Base-by-base conservation (phyloP, 2,329 filamentous ascomycete genomes). In the Macroventuria anomochaeta region DNA sequence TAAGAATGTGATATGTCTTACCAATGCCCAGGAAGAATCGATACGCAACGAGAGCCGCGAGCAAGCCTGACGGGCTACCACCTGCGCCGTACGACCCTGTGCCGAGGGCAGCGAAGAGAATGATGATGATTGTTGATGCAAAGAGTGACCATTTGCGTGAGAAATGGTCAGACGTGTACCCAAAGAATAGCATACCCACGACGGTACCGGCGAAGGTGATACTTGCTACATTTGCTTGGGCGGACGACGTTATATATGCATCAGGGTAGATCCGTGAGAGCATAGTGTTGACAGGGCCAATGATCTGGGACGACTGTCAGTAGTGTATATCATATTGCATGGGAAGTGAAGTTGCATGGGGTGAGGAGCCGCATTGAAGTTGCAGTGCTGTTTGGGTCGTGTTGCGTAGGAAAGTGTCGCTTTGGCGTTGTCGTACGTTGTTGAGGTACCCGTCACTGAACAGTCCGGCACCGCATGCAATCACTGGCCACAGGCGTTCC, bases 401-500 rank as follows among this genome's bases (percentile, higher is more conserved):
- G 46, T 49, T 41, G 58, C 55, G 18, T 39, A 34, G 52, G 60
- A 23, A n/a, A 7, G 13, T n/a, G 34, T 51, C 33, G 55, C 49
- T 36, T 51, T 39, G 36, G 52, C 15, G 34, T 48, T 31, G 41
- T 44, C 65, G 77, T 63, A 91, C 90, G 68, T 90, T 91, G 76
- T 96, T 96, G 70, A 96, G 85, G 74, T 96, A 96, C 13, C 93
- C 93, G 74, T 96, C 93, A 20, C 88, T 92, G 76, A 96, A 96
- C 2, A 96, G 81, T 67, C 93, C 93, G 44, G 92, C 90, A 60
- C 93, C 93, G 69, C 91, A 96, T 36, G 92, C 92, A 63, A 96
- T 88, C 1, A 91, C 89, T 12, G 92, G 91, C 82, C 85, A 87
- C 15, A 83, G 77, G 40, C 84, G 79, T 58, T 76, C 73, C 73